These are phyloP conservation scores for Linderniella brevidens DNA, from an alignment of 257 asterid species.

Conservation along the genomic window DNA sequence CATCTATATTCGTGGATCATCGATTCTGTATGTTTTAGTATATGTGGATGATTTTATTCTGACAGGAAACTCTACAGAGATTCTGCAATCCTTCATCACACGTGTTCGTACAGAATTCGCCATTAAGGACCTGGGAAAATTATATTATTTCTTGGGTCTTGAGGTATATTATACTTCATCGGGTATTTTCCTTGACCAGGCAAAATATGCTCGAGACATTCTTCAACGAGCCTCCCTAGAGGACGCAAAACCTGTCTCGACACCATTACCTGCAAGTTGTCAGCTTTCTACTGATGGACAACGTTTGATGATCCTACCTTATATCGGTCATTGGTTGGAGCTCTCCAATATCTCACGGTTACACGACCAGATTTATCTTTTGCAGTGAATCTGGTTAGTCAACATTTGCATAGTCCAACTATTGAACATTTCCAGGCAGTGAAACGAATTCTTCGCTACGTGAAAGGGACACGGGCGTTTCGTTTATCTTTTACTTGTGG, in stretches of 20 bases:
- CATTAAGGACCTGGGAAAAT: neutral
- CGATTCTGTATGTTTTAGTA: neutral
- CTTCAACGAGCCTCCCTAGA: neutral
- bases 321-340: constrained; percentile 2
- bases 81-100: neutral
- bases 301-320: neutral
- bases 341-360: neutral
- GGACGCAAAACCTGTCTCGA: neutral
- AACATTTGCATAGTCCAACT: neutral
- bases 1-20: neutral
- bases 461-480: neutral
- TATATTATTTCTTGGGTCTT: neutral
- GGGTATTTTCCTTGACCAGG: neutral
- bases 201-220: constrained; percentile 1
- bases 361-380: neutral
- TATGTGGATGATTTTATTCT: neutral
- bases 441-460: neutral
- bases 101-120: neutral
- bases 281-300: neutral
- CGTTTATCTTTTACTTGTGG: neutral
- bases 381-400: constrained; percentile 1
- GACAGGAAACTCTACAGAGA: neutral
- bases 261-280: neutral
- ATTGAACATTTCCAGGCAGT: neutral
- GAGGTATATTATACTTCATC: neutral